A percentile compares a stretch with the other conserved stretches of the same genome.
These are phyloP conservation scores for Apiotrichum brassicae DNA, from an alignment of 1,284 basidiomycete genomes.

Conservation along the genomic window DNA sequence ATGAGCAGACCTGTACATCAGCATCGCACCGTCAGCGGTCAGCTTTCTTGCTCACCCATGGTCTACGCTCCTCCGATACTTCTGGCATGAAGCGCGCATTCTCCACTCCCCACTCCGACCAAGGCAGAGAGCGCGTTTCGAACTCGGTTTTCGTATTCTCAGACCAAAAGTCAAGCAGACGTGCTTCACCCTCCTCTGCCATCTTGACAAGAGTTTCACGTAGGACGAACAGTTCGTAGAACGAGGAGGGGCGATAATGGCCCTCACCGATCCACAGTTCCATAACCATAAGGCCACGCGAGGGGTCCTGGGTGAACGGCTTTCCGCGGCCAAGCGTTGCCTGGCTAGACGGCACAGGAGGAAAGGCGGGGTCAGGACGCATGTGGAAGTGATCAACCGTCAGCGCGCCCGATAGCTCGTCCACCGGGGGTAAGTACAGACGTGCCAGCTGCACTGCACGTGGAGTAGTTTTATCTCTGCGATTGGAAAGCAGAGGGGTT, in stretches of 20 bases:
- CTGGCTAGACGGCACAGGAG: constrained; percentile 11
- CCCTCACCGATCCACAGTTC: constrained; percentile 26
- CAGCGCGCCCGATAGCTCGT: constrained; percentile 16
- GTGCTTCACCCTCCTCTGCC: constrained; percentile 37
- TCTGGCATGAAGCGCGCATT: constrained; percentile 29
- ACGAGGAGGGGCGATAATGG: constrained; percentile 7
- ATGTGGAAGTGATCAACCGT: constrained; percentile 29
- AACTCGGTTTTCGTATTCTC: constrained; percentile 23
- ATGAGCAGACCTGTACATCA: constrained; percentile 38
- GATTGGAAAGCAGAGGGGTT: constrained; percentile 27
- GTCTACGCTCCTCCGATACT: constrained; percentile 19
- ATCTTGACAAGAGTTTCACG: constrained; percentile 50
- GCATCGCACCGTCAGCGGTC: background rate
- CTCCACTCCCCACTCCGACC: constrained; percentile 40
- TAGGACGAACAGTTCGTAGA: constrained; percentile 50
- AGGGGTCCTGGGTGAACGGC: constrained; percentile 41
- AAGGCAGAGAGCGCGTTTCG: constrained; percentile 13
- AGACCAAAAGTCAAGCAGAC: constrained; percentile 37
- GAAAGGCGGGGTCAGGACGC: constrained; percentile 44
- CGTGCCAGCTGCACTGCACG: constrained; percentile 27
- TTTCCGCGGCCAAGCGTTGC: constrained; percentile 25
- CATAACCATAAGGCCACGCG: constrained; percentile 38
- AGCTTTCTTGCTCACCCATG: constrained; percentile 31
- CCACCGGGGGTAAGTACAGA: constrained; percentile 35
- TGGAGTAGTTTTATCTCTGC: constrained; percentile 32